phyloP scores from a whole-genome alignment of 768 basidiomycete species.

The Lyophyllum semitale region DNA sequence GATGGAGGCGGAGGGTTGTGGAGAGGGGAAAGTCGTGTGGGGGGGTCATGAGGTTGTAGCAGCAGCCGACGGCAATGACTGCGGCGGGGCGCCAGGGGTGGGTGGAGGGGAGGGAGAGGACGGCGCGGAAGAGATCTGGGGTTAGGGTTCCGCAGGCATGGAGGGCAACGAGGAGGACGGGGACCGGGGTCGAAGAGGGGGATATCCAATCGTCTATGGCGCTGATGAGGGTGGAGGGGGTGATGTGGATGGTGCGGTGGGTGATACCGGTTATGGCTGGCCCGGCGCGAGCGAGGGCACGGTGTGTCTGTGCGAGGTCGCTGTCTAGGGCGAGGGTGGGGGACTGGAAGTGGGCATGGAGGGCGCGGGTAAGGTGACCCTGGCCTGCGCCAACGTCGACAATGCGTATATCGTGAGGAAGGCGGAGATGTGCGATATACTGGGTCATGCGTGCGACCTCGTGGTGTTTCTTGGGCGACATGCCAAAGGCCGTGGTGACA shows the following conservation, averaged over 20 bases:
- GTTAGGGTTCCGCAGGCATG: conserved; percentile 81
- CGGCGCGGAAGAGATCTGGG: conserved; percentile 62
- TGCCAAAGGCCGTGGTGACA: conserved; percentile 38
- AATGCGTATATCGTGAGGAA: conserved; percentile 37
- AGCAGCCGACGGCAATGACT: conserved; percentile 72
- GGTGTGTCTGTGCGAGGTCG: conserved; percentile 57
- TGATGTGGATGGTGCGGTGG: conserved; percentile 60
- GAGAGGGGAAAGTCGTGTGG: conserved; percentile 57
- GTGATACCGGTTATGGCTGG: conserved; percentile 37
- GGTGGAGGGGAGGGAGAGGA: conserved; percentile 22
- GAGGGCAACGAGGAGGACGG: conserved; percentile 66
- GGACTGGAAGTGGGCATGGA: conserved; percentile 33
- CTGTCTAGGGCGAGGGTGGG: conserved; percentile 71
- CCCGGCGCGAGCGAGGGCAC: conserved; percentile 37
- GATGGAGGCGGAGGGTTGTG: conserved; percentile 19
- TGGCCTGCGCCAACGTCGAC: conserved; percentile 78
- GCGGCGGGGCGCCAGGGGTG: conserved; percentile 51
- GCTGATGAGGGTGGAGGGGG: conserved; percentile 43
- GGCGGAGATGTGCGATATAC: conserved; percentile 28
- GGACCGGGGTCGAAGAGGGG: conserved; percentile 25
- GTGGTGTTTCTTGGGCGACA: conserved; percentile 78
- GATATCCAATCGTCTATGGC: conserved; percentile 57
- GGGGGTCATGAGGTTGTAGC: conserved; percentile 70
- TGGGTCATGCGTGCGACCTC: conserved; percentile 67
- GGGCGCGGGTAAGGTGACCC: conserved; percentile 66